These are phyloP conservation scores for Talaromyces adpressus DNA, from an alignment of 495 filamentous ascomycete genomes.

Conservation along the genomic window DNA sequence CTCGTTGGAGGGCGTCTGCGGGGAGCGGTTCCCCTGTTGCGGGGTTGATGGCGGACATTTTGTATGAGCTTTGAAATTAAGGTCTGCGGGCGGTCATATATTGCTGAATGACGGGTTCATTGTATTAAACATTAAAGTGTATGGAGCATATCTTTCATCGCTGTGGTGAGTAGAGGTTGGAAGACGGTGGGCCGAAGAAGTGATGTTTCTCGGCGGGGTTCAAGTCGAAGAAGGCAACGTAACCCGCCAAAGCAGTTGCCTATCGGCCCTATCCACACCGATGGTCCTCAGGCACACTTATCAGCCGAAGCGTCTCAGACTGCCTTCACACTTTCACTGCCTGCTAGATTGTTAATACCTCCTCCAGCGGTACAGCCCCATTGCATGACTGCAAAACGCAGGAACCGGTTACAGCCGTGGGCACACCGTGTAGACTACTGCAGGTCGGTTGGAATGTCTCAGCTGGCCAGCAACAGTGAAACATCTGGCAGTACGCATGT, in stretches of 20 bases:
- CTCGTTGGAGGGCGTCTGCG: conserved; percentile 65
- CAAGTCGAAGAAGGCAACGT: background rate
- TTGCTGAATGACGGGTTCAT: background rate
- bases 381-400: background rate
- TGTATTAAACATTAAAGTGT: background rate
- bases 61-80: background rate
- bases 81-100: background rate
- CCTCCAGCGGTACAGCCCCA: background rate
- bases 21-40: conserved; percentile 50
- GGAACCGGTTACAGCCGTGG: background rate
- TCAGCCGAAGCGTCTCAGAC: no score
- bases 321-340: background rate
- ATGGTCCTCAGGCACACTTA: background rate
- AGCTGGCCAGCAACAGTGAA: background rate
- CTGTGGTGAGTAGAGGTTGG: background rate
- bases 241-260: background rate
- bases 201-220: background rate
- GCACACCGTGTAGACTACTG: background rate
- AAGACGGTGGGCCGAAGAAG: no score
- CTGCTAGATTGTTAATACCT: background rate
- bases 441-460: background rate
- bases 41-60: conserved; percentile 30
- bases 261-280: background rate
- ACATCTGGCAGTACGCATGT: background rate
- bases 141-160: background rate